Conservation (phyloP, 192 early-diverging fungal genomes). For the Bifiguratus adelaidae region DNA sequence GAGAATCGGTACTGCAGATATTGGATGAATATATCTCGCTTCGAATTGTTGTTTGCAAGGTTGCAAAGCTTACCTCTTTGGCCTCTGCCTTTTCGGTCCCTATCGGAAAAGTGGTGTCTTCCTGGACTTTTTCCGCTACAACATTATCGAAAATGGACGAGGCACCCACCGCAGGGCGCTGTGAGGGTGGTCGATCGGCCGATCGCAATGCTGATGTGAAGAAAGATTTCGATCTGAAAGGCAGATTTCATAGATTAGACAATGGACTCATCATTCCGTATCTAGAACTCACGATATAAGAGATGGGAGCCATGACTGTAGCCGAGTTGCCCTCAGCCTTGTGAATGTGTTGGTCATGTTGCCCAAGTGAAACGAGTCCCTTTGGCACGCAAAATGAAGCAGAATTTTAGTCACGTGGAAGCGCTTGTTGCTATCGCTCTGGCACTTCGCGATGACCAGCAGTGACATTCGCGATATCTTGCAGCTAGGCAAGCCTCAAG, state of each 20-base stretch:
- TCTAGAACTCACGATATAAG: too few species aligned
- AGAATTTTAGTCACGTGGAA: too few species aligned
- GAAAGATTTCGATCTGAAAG: too few species aligned
- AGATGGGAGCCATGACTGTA: too few species aligned
- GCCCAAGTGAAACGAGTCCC: too few species aligned
- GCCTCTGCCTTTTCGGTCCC: slow-evolving; percentile 30
- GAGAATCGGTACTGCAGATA: slow-evolving; percentile 35
- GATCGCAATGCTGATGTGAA: slow-evolving; percentile 1
- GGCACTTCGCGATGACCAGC: slow-evolving; percentile 25
- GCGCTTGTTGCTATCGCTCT: too few species aligned
- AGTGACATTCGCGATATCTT: slow-evolving; percentile 54
- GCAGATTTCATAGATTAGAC: too few species aligned
- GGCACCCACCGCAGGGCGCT: slow-evolving; percentile 17
- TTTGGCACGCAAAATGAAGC: too few species aligned
- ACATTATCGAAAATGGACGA: slow-evolving; percentile 26
- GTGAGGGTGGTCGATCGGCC: slow-evolving; percentile 14
- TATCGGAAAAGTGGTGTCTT: slow-evolving; percentile 2
- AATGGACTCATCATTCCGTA: too few species aligned
- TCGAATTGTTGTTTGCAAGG: neutral
- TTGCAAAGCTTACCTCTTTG: slow-evolving; percentile 34
- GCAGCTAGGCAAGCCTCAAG: slow-evolving; percentile 27
- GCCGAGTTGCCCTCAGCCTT: too few species aligned
- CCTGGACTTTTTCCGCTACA: slow-evolving; percentile 3
- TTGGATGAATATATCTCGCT: neutral
- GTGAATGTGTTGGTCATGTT: too few species aligned